Evolutionary conservation across 805 yeast genomes (phyloP).

Genomic region (Candida jianshihensis): DNA sequence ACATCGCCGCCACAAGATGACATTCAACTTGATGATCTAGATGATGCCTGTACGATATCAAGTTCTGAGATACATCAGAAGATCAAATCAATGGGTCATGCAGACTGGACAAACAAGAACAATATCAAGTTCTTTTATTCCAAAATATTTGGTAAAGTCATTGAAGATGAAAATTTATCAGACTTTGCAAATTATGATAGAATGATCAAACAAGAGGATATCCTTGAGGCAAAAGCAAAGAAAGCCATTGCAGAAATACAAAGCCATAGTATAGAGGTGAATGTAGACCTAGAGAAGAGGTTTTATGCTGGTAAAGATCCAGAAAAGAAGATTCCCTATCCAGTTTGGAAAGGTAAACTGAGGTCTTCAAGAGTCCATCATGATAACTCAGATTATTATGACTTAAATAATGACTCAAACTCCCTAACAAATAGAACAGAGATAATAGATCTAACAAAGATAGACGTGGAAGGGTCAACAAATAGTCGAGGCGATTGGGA

Average conservation of each 20-base stretch:
- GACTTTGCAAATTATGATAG: constrained; percentile 30
- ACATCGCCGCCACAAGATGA: constrained; percentile 2
- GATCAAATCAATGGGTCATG: constrained; percentile 10
- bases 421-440: constrained; percentile 18
- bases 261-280: constrained; percentile 14
- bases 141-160: constrained; percentile 11
- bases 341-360: background rate
- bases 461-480: constrained; percentile 5
- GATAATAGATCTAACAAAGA: constrained; percentile 16
- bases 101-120: constrained; percentile 13
- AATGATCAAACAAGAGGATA: constrained; percentile 27
- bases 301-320: no score
- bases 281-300: constrained; percentile 15
- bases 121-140: constrained; percentile 26
- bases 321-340: constrained; percentile 10
- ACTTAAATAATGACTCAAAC: background rate
- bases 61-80: constrained; percentile 10
- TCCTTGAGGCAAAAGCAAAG: constrained; percentile 23
- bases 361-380: background rate
- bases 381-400: background rate
- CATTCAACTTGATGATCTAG: constrained; percentile 5
- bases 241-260: constrained; percentile 11
- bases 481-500: constrained; percentile 2
- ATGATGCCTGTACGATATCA: constrained; percentile 10
- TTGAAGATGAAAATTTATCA: constrained; percentile 8